Conservation (phyloP, 345 rosid genomes). For the Fremontodendron californicum region DNA sequence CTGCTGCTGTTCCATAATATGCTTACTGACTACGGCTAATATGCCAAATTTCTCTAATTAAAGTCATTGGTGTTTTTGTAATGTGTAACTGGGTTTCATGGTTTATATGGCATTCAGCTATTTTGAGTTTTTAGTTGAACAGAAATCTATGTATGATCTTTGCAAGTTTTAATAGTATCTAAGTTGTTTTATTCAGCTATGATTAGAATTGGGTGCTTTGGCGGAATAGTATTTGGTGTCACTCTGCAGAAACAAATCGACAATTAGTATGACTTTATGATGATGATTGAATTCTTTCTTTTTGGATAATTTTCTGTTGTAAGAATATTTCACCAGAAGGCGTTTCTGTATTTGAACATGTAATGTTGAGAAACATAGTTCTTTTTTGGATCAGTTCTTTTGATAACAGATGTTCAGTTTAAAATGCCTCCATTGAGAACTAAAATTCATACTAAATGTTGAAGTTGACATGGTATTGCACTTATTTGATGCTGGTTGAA, state of each 20-base stretch:
- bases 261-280: neutral
- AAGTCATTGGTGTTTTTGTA: neutral
- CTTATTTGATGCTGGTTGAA: neutral
- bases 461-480: neutral
- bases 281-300: no score
- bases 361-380: neutral
- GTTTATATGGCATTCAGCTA: neutral
- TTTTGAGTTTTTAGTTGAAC: neutral
- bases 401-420: neutral
- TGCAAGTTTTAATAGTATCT: neutral
- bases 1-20: no score
- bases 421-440: neutral
- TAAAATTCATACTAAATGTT: slow-evolving; percentile 1
- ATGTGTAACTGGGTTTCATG: neutral
- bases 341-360: neutral
- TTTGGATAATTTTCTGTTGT: neutral
- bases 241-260: neutral
- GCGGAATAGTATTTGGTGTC: neutral
- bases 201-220: no score
- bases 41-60: neutral
- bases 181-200: neutral
- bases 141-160: neutral
- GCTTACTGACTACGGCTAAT: no score
- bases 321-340: neutral
- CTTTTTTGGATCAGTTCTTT: neutral